These are phyloP conservation scores for Labyrinthula sp. DNA, from an alignment of 352 stramenopile species.

Conservation along the genomic window DNA sequence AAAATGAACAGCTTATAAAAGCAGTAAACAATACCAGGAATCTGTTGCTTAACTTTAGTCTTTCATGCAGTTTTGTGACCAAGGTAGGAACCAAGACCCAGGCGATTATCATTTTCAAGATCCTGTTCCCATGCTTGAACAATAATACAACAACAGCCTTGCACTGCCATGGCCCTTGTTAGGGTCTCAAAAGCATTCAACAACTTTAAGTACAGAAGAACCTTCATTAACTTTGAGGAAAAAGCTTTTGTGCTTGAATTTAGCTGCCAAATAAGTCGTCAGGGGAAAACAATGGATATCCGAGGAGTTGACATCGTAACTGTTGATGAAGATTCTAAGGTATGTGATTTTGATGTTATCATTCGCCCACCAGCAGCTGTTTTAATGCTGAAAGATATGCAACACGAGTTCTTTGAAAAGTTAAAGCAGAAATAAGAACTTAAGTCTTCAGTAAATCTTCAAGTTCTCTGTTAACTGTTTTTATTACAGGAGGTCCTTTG, in stretches of 20 bases:
- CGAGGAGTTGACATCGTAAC: slow-evolving; percentile 22
- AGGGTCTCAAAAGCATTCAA: slow-evolving; percentile 28
- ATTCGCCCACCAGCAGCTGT: slow-evolving; percentile 16
- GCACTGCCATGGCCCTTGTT: slow-evolving; percentile 20
- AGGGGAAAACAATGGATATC: slow-evolving; percentile 10
- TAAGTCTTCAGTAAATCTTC: slow-evolving; percentile 50
- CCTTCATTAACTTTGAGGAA: slow-evolving; percentile 18
- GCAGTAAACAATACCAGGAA: no score
- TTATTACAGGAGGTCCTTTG: slow-evolving; percentile 56
- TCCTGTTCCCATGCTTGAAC: no score
- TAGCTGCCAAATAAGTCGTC: slow-evolving; percentile 10
- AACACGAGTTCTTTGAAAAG: slow-evolving; percentile 24
- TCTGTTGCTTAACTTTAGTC: no score
- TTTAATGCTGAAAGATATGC: slow-evolving; percentile 22
- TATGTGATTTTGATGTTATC: slow-evolving; percentile 19
- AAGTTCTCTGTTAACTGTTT: slow-evolving; percentile 62
- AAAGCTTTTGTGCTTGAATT: slow-evolving; percentile 24
- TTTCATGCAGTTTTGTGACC: no score
- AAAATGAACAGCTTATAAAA: no score
- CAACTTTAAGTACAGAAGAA: slow-evolving; percentile 25
- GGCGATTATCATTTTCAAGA: no score
- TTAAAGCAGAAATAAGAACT: slow-evolving; percentile 46
- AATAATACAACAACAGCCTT: no score
- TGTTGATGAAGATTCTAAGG: slow-evolving; percentile 8
- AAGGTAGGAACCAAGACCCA: no score